Conservation (phyloP, 176 grass and related monocot genomes). For the Elaeis guineensis region DNA sequence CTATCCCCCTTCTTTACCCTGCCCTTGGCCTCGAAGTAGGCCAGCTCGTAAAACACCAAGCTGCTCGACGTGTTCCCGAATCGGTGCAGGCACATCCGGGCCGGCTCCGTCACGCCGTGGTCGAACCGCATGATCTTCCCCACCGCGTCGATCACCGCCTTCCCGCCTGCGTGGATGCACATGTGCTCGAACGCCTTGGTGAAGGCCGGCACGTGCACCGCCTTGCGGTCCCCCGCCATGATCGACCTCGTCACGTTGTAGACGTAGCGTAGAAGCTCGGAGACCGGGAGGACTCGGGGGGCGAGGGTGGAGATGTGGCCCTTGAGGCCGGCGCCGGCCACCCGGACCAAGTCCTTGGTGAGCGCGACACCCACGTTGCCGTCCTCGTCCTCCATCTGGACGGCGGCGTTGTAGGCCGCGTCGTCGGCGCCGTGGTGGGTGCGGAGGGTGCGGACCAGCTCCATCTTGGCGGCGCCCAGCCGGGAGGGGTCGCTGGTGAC, state of each 20-base stretch:
- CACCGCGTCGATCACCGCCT: conserved; percentile 81
- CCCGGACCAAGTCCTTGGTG: conserved; percentile 67
- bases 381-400: conserved; percentile 71
- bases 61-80: conserved; percentile 92
- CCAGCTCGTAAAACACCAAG: conserved; percentile 89
- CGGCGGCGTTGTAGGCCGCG: conserved; percentile 40
- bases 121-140: conserved; percentile 58
- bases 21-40: conserved; percentile 79
- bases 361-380: conserved; percentile 70
- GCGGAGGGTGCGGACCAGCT: conserved; percentile 64
- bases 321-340: conserved; percentile 50
- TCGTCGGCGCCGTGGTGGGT: conserved; percentile 82
- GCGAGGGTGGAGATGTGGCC: conserved; percentile 49
- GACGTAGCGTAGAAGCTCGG: conserved; percentile 47
- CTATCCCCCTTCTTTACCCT: conserved; percentile 46
- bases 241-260: conserved; percentile 28
- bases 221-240: conserved; percentile 21
- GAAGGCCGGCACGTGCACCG: conserved; percentile 55
- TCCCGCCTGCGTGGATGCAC: conserved; percentile 79
- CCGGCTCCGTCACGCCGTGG: conserved; percentile 38
- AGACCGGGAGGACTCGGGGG: conserved; percentile 39
- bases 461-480: conserved; percentile 44
- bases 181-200: conserved; percentile 79
- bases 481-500: conserved; percentile 42
- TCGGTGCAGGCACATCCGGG: conserved; percentile 56